phyloP scores from a whole-genome alignment of 768 basidiomycete genomes.

The Gymnopilus junonius region DNA sequence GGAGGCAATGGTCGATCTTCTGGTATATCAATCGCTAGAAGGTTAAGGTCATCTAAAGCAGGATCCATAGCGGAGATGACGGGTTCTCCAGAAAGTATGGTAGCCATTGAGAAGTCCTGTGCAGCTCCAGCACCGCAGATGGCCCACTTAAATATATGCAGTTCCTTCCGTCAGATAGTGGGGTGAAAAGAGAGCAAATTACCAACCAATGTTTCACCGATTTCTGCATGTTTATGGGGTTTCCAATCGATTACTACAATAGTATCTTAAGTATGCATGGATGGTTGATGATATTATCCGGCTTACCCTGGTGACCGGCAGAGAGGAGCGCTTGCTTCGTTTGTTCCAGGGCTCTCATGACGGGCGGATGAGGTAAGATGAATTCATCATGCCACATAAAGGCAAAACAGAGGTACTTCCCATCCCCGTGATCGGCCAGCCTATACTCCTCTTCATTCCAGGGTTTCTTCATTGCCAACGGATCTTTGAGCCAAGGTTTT shows the following conservation, averaged over 20 bases:
- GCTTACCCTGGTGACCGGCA: conserved; percentile 67
- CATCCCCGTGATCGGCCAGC: conserved; percentile 59
- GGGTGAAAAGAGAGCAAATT: not conserved
- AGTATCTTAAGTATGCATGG: not conserved
- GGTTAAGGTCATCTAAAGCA: conserved; percentile 24
- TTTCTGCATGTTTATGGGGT: conserved; percentile 54
- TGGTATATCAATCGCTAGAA: conserved; percentile 1
- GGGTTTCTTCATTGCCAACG: conserved; percentile 55
- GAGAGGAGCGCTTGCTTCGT: conserved; percentile 58
- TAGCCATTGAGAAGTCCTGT: conserved; percentile 47
- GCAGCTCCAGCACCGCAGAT: conserved; percentile 54
- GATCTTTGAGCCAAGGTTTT: conserved; percentile 72
- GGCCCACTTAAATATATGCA: conserved; percentile 31
- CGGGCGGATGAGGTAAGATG: conserved; percentile 66
- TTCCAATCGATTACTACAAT: conserved; percentile 71
- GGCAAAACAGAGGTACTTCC: conserved; percentile 50
- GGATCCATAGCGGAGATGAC: conserved; percentile 51
- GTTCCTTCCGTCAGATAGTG: not conserved
- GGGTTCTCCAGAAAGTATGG: conserved; percentile 57
- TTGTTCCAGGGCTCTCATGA: conserved; percentile 60
- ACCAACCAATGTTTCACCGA: conserved; percentile 48
- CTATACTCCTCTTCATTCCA: conserved; percentile 67
- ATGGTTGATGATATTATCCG: not conserved
- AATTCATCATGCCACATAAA: conserved; percentile 72
- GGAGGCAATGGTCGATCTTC: conserved; percentile 29